Evolutionary conservation across 345 rosid species (phyloP).

Genomic region (Chamaenerion angustifolium): DNA sequence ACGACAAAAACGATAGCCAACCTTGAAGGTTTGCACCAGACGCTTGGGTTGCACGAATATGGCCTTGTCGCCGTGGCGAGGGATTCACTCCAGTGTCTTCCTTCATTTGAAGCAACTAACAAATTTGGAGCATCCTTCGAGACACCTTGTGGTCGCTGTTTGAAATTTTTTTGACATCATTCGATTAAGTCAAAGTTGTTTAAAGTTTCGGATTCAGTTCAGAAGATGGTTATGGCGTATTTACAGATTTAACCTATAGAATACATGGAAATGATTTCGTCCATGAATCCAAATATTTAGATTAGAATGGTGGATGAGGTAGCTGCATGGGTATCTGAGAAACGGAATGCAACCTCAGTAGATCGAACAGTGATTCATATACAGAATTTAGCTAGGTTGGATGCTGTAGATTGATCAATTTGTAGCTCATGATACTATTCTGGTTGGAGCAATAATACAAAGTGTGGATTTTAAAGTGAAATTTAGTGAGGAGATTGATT

Average conservation of each 20-base stretch:
- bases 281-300: slow-evolving; percentile 51
- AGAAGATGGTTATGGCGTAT: slow-evolving; percentile 15
- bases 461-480: no score
- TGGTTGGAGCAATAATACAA: no score
- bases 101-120: slow-evolving; percentile 31
- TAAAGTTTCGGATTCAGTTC: slow-evolving; percentile 42
- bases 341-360: slow-evolving; percentile 47
- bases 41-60: slow-evolving; percentile 39
- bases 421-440: no score
- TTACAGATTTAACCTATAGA: slow-evolving; percentile 50
- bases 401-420: no score
- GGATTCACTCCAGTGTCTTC: slow-evolving; percentile 65
- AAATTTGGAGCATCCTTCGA: slow-evolving; percentile 59
- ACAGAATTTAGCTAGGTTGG: no score
- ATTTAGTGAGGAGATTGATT: no score
- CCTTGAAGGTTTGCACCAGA: slow-evolving; percentile 44
- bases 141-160: slow-evolving; percentile 48
- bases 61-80: slow-evolving; percentile 39
- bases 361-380: slow-evolving; percentile 62
- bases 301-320: slow-evolving; percentile 67
- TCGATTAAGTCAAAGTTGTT: slow-evolving; percentile 21
- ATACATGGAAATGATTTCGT: slow-evolving; percentile 50
- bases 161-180: slow-evolving; percentile 10
- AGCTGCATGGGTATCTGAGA: slow-evolving; percentile 51
- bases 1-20: slow-evolving; percentile 31